These are phyloP conservation scores for Eutrema salsugineum DNA, from an alignment of 441 rosid genomes.

Conservation along the genomic window DNA sequence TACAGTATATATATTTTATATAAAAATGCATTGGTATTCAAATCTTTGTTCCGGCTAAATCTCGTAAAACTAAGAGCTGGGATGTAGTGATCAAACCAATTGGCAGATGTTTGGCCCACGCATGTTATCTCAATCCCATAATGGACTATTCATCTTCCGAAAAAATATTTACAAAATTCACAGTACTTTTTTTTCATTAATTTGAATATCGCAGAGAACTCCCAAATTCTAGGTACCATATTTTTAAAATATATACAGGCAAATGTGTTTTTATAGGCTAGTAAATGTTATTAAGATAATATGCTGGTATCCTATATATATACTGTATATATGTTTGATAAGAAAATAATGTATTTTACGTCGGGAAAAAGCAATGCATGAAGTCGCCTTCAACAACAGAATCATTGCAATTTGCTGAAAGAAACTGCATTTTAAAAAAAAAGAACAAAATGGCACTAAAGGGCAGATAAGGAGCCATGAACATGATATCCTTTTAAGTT, in stretches of 20 bases:
- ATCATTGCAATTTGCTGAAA: conserved; percentile 68
- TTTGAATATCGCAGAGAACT: neutral
- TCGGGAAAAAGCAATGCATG: conserved; percentile 94
- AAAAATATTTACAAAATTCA: neutral
- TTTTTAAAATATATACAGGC: neutral
- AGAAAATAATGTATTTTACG: conserved; percentile 50
- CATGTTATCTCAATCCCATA: neutral
- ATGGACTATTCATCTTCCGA: neutral
- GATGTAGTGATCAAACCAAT: neutral
- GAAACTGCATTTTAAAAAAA: conserved; percentile 23
- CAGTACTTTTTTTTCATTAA: neutral
- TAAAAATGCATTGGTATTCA: neutral
- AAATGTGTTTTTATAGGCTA: neutral
- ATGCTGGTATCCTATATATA: neutral
- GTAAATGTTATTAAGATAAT: neutral
- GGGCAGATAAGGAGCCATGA: conserved; percentile 44
- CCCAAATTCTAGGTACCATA: neutral
- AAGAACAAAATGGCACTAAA: conserved; percentile 35
- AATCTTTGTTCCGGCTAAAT: neutral
- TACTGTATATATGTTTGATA: neutral
- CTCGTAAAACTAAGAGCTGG: neutral
- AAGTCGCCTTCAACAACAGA: conserved; percentile 64
- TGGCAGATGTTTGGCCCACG: neutral
- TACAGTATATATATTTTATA: neutral
- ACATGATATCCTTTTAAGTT: conserved; percentile 27